These are phyloP conservation scores for Ensete glaucum DNA, from an alignment of 176 grass and related monocot species.

Conservation along the genomic window DNA sequence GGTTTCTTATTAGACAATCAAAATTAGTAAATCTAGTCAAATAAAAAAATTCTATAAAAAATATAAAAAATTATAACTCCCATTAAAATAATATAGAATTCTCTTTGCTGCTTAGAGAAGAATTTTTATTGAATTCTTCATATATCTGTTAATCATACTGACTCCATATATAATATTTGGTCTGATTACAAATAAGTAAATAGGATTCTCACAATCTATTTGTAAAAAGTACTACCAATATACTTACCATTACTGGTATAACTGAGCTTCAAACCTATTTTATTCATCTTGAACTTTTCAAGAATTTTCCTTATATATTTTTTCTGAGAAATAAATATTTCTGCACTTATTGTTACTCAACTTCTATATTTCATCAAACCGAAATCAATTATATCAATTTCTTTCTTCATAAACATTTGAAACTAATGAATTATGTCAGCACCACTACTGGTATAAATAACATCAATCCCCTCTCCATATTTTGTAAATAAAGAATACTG, in stretches of 20 bases:
- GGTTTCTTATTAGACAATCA: too few species aligned
- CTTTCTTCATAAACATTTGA: too few species aligned
- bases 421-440: neutral
- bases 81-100: neutral
- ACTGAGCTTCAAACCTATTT: neutral
- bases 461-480: neutral
- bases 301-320: neutral
- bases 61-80: too few species aligned
- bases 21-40: neutral
- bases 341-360: too few species aligned
- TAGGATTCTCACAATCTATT: neutral
- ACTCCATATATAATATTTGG: neutral
- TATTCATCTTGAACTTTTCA: neutral
- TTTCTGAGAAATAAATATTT: neutral
- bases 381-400: too few species aligned
- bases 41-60: neutral
- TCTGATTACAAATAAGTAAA: too few species aligned
- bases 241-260: neutral
- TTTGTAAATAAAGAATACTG: neutral
- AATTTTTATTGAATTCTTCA: neutral
- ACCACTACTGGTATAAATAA: neutral
- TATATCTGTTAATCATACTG: neutral
- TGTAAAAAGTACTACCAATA: neutral
- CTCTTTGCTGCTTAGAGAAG: neutral
- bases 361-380: too few species aligned